Evolutionary conservation across 768 basidiomycete species (phyloP), one percentile per base, ranked within the genome.

Genomic region (Suillus plorans): DNA sequence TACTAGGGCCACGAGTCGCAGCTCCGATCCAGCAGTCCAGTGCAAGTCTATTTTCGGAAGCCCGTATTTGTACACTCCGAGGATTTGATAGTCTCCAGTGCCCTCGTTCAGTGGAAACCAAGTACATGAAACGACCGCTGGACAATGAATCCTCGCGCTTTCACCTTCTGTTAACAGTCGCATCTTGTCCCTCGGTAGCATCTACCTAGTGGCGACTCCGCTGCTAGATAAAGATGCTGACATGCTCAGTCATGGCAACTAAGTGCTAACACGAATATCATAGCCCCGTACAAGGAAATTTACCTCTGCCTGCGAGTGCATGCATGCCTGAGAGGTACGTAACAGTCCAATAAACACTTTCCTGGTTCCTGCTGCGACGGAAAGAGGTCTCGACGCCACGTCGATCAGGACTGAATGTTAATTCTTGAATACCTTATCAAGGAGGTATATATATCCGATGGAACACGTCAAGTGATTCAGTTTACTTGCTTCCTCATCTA

Each of bases 211-310:
- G 41, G 58, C 58, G 12, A 42, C 41, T 12, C 41, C 58, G 25
- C 41, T 18, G 41, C 25, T 25, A 41, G 58, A 59, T 41, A 20
- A 41, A 58, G 25, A 31, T 28, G 28, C 18, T 42, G 25, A 28
- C 57, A 58, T 58, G 25, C 41, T 59, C 58, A 28, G 57, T 28
- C 57, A 42, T 59, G 58, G 42, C 58, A 28, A 59, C 41, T 4
- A 42, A 59, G 25, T 28, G 18, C 56, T 58, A 39, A 58, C 57
- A 41, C 18, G 39, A 25, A 25, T 58, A 41, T 18, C 22, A 58
- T 41, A 58, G 37, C 5, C 37, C 39, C 57, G 22, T 41, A 58
- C 57, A 39, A 58, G 39, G 16, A 41, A 58, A 58, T 58, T 28
- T 31, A 10, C 58, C 18, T 28, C 25, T 22, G 41, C 42, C 16